These are phyloP conservation scores for Fomitopsis palustris DNA, from an alignment of 1,284 basidiomycete species.

Conservation along the genomic window DNA sequence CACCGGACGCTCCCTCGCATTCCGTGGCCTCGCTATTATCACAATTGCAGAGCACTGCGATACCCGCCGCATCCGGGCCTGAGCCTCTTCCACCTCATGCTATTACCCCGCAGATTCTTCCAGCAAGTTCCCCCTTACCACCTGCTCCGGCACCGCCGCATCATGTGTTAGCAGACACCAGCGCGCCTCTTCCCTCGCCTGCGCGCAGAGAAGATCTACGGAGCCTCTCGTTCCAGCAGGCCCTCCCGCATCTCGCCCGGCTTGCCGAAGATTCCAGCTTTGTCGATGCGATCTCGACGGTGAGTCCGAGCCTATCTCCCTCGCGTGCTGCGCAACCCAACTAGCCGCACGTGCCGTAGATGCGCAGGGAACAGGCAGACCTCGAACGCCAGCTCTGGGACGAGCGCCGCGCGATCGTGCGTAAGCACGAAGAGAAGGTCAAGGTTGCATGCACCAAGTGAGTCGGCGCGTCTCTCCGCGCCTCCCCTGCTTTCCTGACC, in stretches of 20 bases:
- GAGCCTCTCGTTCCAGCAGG: slow-evolving; percentile 57
- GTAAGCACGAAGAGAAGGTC: slow-evolving; percentile 66
- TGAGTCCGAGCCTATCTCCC: slow-evolving; percentile 33
- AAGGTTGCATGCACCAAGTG: slow-evolving; percentile 64
- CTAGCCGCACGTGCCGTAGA: slow-evolving; percentile 21
- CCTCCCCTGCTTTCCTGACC: not conserved
- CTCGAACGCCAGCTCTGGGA: slow-evolving; percentile 64
- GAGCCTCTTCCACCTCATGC: slow-evolving; percentile 1
- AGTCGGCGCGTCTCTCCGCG: slow-evolving; percentile 16
- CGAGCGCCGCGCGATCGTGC: slow-evolving; percentile 55
- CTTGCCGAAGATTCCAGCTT: slow-evolving; percentile 51
- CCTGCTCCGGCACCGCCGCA: not conserved
- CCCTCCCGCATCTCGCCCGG: slow-evolving; percentile 52
- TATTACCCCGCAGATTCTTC: not conserved
- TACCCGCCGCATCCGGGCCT: slow-evolving; percentile 4
- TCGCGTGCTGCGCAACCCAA: not conserved
- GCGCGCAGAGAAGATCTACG: slow-evolving; percentile 36
- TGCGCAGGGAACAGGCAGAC: slow-evolving; percentile 63
- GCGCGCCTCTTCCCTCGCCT: slow-evolving; percentile 1
- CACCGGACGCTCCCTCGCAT: slow-evolving; percentile 7
- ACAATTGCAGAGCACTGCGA: slow-evolving; percentile 42
- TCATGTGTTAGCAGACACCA: not conserved
- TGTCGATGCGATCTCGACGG: slow-evolving; percentile 44
- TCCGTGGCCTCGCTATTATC: slow-evolving; percentile 67
- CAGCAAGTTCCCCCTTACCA: not conserved